A percentile compares a stretch with the other conserved stretches of the same genome.
Conservation (phyloP, 495 filamentous ascomycete genomes). For the Patellaria atrata region DNA sequence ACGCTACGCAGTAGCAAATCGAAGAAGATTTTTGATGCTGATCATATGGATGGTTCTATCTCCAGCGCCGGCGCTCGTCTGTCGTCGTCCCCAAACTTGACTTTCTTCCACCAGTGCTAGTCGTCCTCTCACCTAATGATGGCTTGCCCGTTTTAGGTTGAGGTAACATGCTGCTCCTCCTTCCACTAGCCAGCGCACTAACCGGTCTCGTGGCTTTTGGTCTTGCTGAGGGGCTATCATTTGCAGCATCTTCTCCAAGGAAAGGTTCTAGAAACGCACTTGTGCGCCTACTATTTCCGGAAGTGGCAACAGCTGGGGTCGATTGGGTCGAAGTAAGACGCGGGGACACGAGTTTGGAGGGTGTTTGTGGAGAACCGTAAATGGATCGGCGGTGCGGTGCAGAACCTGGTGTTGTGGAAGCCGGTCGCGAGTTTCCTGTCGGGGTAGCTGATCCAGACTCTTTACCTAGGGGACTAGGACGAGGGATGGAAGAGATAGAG, state of each 20-base stretch:
- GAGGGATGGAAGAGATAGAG: constrained; percentile 17
- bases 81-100: constrained; percentile 3
- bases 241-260: background rate
- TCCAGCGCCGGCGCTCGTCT: constrained; percentile 4
- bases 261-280: constrained; percentile 1
- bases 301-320: constrained; percentile 1
- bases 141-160: constrained; percentile 5
- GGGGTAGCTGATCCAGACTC: constrained; percentile 10
- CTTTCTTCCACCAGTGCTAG: constrained; percentile 6
- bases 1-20: no score
- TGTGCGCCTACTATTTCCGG: constrained; percentile 2
- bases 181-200: constrained; percentile 2
- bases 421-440: constrained; percentile 2
- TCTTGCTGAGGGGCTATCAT: constrained; percentile 11
- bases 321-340: constrained; percentile 6
- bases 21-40: no score
- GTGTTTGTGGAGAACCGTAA: constrained; percentile 8
- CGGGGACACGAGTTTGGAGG: constrained; percentile 9
- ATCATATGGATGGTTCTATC: no score
- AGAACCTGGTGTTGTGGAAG: constrained; percentile 17
- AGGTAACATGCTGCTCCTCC: constrained; percentile 8
- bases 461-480: constrained; percentile 15
- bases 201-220: constrained; percentile 6
- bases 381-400: constrained; percentile 6
- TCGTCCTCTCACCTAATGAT: constrained; percentile 7